Conservation (phyloP, 805 yeast species). For the Yamadazyma scolyti region DNA sequence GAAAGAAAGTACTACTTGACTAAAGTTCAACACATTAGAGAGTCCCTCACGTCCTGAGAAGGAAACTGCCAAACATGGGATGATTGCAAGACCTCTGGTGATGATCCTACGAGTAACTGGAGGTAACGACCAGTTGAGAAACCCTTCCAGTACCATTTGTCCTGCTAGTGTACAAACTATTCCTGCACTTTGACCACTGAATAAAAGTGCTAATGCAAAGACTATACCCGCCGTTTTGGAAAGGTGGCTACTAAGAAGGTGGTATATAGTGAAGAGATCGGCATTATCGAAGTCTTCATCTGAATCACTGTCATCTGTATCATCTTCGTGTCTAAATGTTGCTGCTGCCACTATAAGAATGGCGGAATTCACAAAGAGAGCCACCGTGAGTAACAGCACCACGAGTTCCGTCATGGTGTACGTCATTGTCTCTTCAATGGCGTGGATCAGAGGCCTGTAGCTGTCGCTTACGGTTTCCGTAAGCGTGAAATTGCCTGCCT, state of each 20-base stretch:
- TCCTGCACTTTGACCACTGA: slow-evolving; percentile 94
- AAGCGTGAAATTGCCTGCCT: too few relatives aligned
- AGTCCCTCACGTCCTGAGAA: slow-evolving; percentile 80
- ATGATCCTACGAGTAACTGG: slow-evolving; percentile 80
- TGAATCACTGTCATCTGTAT: slow-evolving; percentile 16
- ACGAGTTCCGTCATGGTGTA: slow-evolving; percentile 39
- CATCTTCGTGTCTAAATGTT: slow-evolving; percentile 45
- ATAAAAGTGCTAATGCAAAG: slow-evolving; percentile 83
- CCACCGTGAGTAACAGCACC: slow-evolving; percentile 37
- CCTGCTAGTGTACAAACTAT: slow-evolving; percentile 92
- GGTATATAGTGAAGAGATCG: slow-evolving; percentile 77
- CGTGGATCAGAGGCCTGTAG: slow-evolving; percentile 39
- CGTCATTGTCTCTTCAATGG: slow-evolving; percentile 38
- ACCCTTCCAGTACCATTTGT: slow-evolving; percentile 91
- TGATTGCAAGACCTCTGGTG: slow-evolving; percentile 78
- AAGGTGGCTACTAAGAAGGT: slow-evolving; percentile 62
- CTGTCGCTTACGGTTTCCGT: slow-evolving; percentile 8
- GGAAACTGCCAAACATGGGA: slow-evolving; percentile 78
- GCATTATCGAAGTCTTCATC: slow-evolving; percentile 48
- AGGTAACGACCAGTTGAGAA: slow-evolving; percentile 70
- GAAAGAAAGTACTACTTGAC: slow-evolving; percentile 79
- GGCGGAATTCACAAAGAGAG: slow-evolving; percentile 43
- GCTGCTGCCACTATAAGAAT: slow-evolving; percentile 89
- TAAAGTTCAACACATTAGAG: slow-evolving; percentile 66
- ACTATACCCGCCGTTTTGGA: slow-evolving; percentile 86